A percentile compares a stretch with the other conserved stretches of the same genome.
These are phyloP conservation scores for Tirmania nivea DNA, from an alignment of 495 filamentous ascomycete species.

Conservation along the genomic window DNA sequence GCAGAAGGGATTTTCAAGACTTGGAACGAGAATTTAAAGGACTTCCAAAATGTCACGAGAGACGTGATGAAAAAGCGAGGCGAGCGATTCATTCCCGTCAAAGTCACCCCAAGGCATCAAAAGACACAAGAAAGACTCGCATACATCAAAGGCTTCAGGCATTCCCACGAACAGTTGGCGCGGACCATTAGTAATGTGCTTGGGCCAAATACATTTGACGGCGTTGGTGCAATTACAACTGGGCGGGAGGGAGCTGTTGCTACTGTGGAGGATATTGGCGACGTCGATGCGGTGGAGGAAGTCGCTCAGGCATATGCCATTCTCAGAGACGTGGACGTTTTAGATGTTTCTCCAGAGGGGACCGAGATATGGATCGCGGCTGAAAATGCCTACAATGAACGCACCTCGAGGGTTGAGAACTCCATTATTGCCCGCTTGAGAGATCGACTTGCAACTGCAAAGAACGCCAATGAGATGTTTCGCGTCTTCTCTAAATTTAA, in stretches of 20 bases:
- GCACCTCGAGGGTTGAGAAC: conserved; percentile 89
- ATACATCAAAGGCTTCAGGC: conserved; percentile 82
- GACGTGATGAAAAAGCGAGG: conserved; percentile 77
- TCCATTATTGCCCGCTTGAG: conserved; percentile 90
- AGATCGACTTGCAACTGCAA: conserved; percentile 83
- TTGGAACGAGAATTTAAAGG: conserved; percentile 91
- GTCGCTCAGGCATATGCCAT: conserved; percentile 85
- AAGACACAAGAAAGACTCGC: conserved; percentile 73
- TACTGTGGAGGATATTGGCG: conserved; percentile 79
- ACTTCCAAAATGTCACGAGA: conserved; percentile 90
- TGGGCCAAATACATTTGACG: conserved; percentile 41
- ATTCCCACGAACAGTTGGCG: conserved; percentile 93
- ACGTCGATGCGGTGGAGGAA: conserved; percentile 95
- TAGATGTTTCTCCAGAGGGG: conserved; percentile 76
- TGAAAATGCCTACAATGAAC: conserved; percentile 88
- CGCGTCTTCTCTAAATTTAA: conserved; percentile 99
- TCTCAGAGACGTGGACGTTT: conserved; percentile 77
- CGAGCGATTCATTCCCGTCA: conserved; percentile 96
- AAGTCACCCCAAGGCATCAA: conserved; percentile 62
- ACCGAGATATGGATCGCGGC: conserved; percentile 77
- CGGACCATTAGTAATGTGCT: conserved; percentile 87
- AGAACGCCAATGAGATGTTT: conserved; percentile 97
- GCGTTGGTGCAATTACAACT: conserved; percentile 25
- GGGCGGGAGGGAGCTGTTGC: conserved; percentile 29
- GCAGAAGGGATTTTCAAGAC: conserved; percentile 67